Evolutionary conservation across 306 rosid species (phyloP), one percentile per base, ranked within the genome.

Genomic region (Oemleria cerasiformis): DNA sequence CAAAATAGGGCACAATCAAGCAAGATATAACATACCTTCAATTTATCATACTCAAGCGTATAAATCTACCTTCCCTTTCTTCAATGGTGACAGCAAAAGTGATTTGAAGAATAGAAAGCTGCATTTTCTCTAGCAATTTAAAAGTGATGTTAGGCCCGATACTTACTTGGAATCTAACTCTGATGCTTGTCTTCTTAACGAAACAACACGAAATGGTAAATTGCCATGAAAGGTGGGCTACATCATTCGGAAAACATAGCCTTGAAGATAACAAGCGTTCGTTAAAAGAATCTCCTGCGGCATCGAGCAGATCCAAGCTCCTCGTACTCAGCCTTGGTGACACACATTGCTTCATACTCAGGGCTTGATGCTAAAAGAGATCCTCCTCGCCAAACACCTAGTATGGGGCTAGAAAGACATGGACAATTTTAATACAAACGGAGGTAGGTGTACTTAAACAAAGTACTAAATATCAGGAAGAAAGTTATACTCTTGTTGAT

Each of bases 301-400:
- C 98, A 94, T 53, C 97, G 88, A 70, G 95, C 97, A 64, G 98
- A 94, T 73, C 98, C 98, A 51, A 83, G 97, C 80, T 91, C 98
- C 88, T 94, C 98, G 49, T 94, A 94, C 71, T 94, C 98, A 4
- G 95, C 82, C 86, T 94, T 94, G 73, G 95, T 94, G 67, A 94
- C 98, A 55, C 97, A 91, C 98, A 91, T 87, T 42, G 92, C 82
- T 76, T 91, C 96, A 66, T 87, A 94, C 81, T 92, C 93, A 6
- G 96, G 96, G 83, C 97, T 94, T 0, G 98, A 94, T 7, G 95
- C 98, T 67, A 94, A 82, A 43, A 91, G 79, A 0, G 97, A 94
- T 34, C 98, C 98, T 51, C 97, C 98, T 62, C 96, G 88, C 98
- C 96, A 94, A 70, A 91, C 96, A 62, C 97, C 92, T 62, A 86